Evolutionary conservation across 2,329 filamentous ascomycete species (phyloP).

Genomic region (Eutypella sp.): DNA sequence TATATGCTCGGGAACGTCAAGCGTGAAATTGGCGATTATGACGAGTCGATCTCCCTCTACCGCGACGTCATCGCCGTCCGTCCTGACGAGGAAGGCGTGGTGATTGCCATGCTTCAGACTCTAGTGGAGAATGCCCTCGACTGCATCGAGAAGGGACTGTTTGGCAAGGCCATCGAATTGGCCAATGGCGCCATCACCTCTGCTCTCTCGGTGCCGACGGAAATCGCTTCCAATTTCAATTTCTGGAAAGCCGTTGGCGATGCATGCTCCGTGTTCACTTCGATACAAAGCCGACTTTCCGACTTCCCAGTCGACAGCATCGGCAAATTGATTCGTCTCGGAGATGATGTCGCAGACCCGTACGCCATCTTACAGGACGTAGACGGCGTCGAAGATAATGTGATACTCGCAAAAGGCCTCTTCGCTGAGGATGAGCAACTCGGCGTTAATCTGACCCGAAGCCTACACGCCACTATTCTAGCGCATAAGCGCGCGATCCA

Average conservation of each 20-base stretch:
- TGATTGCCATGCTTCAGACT: conserved; percentile 82
- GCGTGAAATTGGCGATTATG: conserved; percentile 84
- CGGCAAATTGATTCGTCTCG: conserved; percentile 51
- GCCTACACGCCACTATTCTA: conserved; percentile 69
- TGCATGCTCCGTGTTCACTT: conserved; percentile 78
- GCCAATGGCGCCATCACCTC: conserved; percentile 65
- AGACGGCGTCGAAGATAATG: conserved; percentile 54
- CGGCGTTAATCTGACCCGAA: conserved; percentile 49
- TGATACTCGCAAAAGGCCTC: conserved; percentile 39
- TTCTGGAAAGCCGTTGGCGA: conserved; percentile 92
- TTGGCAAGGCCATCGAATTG: conserved; percentile 72
- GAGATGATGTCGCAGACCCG: conserved; percentile 43
- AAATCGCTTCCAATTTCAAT: conserved; percentile 73
- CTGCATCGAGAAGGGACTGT: conserved; percentile 76
- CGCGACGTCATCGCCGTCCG: conserved; percentile 63
- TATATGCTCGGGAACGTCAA: conserved; percentile 97
- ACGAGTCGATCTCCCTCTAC: conserved; percentile 76
- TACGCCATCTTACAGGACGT: conserved; percentile 63
- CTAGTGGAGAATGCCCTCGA: conserved; percentile 76
- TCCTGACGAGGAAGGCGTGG: conserved; percentile 76
- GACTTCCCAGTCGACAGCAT: conserved; percentile 59
- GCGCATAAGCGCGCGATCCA: conserved; percentile 83
- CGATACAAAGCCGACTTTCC: conserved; percentile 61
- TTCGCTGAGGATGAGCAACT: conserved; percentile 43
- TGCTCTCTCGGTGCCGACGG: conserved; percentile 56